Conservation (phyloP, 1,139 yeast genomes). For the Kurtzmaniella natalensis region DNA sequence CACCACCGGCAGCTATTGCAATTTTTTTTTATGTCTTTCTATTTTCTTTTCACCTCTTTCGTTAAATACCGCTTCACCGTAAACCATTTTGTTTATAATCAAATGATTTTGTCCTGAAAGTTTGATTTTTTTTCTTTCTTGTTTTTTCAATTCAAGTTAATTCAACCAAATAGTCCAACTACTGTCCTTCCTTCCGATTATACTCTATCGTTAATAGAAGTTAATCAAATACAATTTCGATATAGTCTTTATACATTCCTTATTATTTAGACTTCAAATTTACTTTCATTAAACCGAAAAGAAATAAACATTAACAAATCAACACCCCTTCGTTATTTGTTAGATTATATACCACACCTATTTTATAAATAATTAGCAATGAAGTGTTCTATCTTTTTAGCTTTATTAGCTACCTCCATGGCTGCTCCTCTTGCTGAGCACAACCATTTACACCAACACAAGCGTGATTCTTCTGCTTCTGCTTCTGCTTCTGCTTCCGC, state of each 20-base stretch:
- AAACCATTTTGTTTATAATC: slow-evolving; percentile 1
- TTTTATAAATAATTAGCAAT: slow-evolving; percentile 1
- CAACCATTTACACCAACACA: slow-evolving; percentile 25
- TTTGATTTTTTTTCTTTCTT: slow-evolving; percentile 1
- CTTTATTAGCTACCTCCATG: slow-evolving; percentile 20
- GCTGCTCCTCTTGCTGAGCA: slow-evolving; percentile 33
- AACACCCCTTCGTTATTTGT: too few species aligned
- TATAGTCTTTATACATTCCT: not conserved
- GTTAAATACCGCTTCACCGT: slow-evolving; percentile 1
- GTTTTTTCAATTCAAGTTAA: not conserved
- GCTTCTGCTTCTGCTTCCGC: slow-evolving; percentile 19
- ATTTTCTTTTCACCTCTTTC: slow-evolving; percentile 1
- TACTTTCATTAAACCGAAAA: too few species aligned
- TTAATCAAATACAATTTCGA: not conserved
- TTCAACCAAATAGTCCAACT: slow-evolving; percentile 8
- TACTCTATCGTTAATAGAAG: too few species aligned
- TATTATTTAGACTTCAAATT: not conserved
- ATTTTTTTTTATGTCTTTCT: not conserved
- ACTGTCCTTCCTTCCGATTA: slow-evolving; percentile 7
- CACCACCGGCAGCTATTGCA: not conserved
- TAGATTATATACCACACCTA: not conserved
- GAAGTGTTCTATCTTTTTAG: slow-evolving; percentile 16
- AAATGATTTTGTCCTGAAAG: not conserved
- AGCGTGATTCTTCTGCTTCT: slow-evolving; percentile 45
- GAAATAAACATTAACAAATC: too few species aligned